Evolutionary conservation across 2,329 filamentous ascomycete genomes (phyloP).

Genomic region (Lachnellula subtilissima): DNA sequence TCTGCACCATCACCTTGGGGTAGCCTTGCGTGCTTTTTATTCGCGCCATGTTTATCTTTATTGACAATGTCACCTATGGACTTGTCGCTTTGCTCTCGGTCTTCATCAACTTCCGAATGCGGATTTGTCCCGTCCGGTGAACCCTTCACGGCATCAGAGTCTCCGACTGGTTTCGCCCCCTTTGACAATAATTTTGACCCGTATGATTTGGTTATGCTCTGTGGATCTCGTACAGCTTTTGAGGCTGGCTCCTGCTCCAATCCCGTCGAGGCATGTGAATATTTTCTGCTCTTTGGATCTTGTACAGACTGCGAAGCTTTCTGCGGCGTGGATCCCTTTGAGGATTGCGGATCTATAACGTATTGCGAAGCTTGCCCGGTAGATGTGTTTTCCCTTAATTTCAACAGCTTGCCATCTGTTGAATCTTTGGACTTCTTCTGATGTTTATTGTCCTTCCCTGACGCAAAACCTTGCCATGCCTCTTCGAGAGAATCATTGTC

Average conservation of each 20-base stretch:
- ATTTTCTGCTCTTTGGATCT: background rate
- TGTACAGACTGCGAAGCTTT: background rate
- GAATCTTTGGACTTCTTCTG: conserved; percentile 36
- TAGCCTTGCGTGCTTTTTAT: background rate
- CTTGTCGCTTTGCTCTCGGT: background rate
- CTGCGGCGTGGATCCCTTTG: background rate
- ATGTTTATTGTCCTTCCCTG: conserved; percentile 43
- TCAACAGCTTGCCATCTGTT: conserved; percentile 11
- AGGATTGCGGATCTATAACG: background rate
- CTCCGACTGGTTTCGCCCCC: too few relatives aligned
- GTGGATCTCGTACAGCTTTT: background rate
- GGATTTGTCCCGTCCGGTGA: too few relatives aligned
- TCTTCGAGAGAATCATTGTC: conserved; percentile 78
- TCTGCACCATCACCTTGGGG: conserved; percentile 9
- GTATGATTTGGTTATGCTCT: background rate
- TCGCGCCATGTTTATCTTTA: background rate
- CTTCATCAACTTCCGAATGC: background rate
- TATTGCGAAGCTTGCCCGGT: background rate
- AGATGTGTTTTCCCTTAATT: background rate
- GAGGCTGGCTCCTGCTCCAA: background rate
- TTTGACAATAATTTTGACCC: too few relatives aligned
- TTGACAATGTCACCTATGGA: background rate
- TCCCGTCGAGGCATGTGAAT: background rate
- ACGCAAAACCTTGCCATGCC: conserved; percentile 63
- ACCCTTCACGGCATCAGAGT: too few relatives aligned